phyloP scores from a whole-genome alignment of 495 filamentous ascomycete genomes.

The Xylaria cubensis region DNA sequence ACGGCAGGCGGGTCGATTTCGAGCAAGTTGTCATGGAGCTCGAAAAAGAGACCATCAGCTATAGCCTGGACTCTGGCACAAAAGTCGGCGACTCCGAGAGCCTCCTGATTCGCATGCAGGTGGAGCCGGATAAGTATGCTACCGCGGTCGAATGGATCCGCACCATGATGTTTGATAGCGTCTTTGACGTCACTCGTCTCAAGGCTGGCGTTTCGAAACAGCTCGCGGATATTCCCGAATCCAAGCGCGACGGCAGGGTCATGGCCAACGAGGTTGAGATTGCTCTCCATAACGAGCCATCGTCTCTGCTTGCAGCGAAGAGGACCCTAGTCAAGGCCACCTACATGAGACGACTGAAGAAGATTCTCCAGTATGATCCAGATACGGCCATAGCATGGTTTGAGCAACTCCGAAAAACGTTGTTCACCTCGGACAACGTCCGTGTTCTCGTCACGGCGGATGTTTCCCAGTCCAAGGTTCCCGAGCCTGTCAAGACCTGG shows the following conservation, averaged over 20 bases:
- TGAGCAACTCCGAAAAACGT: slow-evolving; percentile 71
- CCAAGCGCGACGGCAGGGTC: slow-evolving; percentile 84
- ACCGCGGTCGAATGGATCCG: slow-evolving; percentile 83
- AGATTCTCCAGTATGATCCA: slow-evolving; percentile 74
- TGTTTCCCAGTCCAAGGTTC: slow-evolving; percentile 74
- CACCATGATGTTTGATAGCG: slow-evolving; percentile 82
- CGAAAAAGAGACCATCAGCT: slow-evolving; percentile 88
- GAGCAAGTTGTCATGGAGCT: slow-evolving; percentile 89
- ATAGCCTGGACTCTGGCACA: slow-evolving; percentile 69
- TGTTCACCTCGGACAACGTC: slow-evolving; percentile 83
- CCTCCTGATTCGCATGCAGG: slow-evolving; percentile 78
- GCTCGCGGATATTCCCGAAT: slow-evolving; percentile 89
- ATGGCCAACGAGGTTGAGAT: slow-evolving; percentile 79
- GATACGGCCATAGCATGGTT: slow-evolving; percentile 75
- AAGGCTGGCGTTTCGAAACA: slow-evolving; percentile 85
- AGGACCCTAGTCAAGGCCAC: slow-evolving; percentile 86
- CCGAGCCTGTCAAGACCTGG: slow-evolving; percentile 85
- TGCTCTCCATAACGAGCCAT: slow-evolving; percentile 76
- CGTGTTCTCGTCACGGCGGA: slow-evolving; percentile 85
- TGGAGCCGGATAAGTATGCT: slow-evolving; percentile 87
- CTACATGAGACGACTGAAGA: slow-evolving; percentile 84
- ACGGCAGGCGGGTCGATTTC: slow-evolving; percentile 81
- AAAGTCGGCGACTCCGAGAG: slow-evolving; percentile 79
- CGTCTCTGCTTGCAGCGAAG: slow-evolving; percentile 77
- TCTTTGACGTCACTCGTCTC: slow-evolving; percentile 84